Conservation (phyloP, 108 stramenopile species). For the Pinguiococcus pyrenoidosus region DNA sequence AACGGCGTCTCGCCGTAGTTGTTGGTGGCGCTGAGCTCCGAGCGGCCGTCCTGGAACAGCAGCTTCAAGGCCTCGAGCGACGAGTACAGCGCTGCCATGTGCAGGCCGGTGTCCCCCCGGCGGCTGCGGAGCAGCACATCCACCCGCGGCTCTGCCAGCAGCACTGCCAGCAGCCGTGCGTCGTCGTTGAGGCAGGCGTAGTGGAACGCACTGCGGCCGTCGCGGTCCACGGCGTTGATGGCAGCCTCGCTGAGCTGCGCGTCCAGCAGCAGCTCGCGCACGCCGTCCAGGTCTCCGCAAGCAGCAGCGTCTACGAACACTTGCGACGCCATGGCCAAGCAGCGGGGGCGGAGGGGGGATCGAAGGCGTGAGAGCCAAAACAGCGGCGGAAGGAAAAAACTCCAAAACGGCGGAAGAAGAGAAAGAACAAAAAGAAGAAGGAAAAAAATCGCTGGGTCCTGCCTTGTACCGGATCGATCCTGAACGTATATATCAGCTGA, state of each 20-base stretch:
- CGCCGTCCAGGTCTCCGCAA: constrained; percentile 14
- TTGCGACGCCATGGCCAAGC: no score
- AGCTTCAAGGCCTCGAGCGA: constrained; percentile 6
- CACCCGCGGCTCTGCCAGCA: constrained; percentile 9
- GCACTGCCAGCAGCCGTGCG: constrained; percentile 4
- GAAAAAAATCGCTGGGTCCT: no score
- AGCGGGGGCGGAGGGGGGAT: no score
- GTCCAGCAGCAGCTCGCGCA: constrained; percentile 3
- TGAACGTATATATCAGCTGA: no score
- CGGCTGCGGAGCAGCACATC: constrained; percentile 5
- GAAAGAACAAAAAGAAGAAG: no score
- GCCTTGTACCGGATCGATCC: no score
- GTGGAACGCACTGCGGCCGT: constrained; percentile 19
- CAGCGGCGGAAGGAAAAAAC: no score
- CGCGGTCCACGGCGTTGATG: constrained; percentile 18
- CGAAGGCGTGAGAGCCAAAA: no score
- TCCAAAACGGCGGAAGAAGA: no score
- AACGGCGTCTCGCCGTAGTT: constrained; percentile 14
- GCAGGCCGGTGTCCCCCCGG: constrained; percentile 8
- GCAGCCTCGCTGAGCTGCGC: not conserved
- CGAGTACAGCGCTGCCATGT: constrained; percentile 10
- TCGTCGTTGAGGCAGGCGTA: constrained; percentile 26
- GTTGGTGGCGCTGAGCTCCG: constrained; percentile 10
- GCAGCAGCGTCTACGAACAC: constrained; percentile 16
- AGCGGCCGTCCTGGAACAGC: constrained; percentile 10